phyloP scores from a whole-genome alignment of 1,284 basidiomycete species.

The Cutaneotrichosporon dermatis region DNA sequence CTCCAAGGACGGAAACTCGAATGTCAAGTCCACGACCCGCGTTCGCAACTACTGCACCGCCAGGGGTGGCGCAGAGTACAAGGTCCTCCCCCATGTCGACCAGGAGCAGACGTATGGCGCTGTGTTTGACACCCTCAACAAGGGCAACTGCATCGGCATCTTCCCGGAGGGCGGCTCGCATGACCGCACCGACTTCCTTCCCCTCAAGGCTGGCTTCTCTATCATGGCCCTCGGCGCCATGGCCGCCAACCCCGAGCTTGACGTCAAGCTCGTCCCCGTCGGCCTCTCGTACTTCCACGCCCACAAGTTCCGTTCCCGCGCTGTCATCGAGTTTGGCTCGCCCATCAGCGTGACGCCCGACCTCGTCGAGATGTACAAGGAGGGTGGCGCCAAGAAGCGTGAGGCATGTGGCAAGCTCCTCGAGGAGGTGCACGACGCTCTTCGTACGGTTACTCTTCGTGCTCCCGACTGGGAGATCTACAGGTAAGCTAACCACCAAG shows the following conservation, averaged over 20 bases:
- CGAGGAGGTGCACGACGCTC: constrained; percentile 88
- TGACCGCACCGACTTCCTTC: constrained; percentile 88
- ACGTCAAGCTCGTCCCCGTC: constrained; percentile 89
- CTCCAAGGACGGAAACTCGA: constrained; percentile 49
- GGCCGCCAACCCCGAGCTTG: constrained; percentile 78
- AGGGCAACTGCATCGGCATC: constrained; percentile 87
- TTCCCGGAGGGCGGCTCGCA: constrained; percentile 98
- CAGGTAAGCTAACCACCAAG: constrained; percentile 67
- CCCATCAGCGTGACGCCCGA: constrained; percentile 84
- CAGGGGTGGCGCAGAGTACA: constrained; percentile 63
- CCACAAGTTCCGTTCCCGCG: constrained; percentile 87
- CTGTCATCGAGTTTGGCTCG: constrained; percentile 93
- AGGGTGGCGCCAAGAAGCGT: constrained; percentile 82
- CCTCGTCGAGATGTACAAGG: constrained; percentile 82
- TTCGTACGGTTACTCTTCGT: constrained; percentile 94
- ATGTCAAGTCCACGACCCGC: constrained; percentile 68
- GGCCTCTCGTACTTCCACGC: constrained; percentile 95
- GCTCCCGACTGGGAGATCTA: constrained; percentile 95
- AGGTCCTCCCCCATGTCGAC: constrained; percentile 77
- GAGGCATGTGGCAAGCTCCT: constrained; percentile 87
- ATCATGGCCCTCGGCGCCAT: constrained; percentile 98
- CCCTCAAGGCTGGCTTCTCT: constrained; percentile 91
- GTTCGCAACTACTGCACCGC: constrained; percentile 58
- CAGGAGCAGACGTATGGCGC: constrained; percentile 92
- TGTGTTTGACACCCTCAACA: constrained; percentile 82